A percentile compares a stretch with the other conserved stretches of the same genome.
Evolutionary conservation across 2,329 filamentous ascomycete species (phyloP).

Genomic region (Diaporthe nobilis): DNA sequence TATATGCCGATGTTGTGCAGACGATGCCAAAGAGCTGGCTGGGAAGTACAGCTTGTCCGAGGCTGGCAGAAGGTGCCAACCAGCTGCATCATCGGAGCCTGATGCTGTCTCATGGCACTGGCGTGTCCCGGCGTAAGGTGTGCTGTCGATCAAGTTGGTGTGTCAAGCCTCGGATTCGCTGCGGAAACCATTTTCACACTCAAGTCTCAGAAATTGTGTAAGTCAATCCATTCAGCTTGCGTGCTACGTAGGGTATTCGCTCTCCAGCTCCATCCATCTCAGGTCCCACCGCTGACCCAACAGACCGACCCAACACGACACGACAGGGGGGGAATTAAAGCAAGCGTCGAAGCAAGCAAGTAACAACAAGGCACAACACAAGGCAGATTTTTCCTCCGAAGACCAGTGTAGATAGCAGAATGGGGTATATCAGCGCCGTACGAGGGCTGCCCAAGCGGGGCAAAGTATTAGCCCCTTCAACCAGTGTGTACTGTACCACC

Average conservation of each 20-base stretch:
- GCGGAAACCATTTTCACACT: neutral
- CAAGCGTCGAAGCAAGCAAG: constrained; percentile 21
- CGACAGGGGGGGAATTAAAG: constrained; percentile 6
- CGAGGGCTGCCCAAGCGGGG: neutral
- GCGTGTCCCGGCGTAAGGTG: no score
- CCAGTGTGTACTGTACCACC: constrained; percentile 10
- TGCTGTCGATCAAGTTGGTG: no score
- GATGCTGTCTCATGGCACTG: no score
- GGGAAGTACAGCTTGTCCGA: no score
- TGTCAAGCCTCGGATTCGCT: no score
- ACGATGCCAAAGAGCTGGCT: no score
- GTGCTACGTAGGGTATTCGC: constrained; percentile 27
- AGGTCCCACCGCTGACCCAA: neutral
- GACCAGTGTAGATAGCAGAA: constrained; percentile 29
- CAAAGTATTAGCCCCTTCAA: neutral
- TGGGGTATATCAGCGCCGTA: constrained; percentile 33
- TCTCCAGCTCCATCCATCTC: constrained; percentile 18
- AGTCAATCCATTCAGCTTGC: constrained; percentile 2
- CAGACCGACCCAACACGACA: constrained; percentile 1
- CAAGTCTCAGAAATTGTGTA: fast-evolving
- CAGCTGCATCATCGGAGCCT: no score
- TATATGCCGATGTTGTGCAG: no score
- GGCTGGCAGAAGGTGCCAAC: no score
- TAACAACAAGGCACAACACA: constrained; percentile 20
- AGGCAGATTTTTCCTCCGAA: constrained; percentile 24